These are phyloP conservation scores for Triadica sebifera DNA, from an alignment of 345 rosid species.

Conservation along the genomic window DNA sequence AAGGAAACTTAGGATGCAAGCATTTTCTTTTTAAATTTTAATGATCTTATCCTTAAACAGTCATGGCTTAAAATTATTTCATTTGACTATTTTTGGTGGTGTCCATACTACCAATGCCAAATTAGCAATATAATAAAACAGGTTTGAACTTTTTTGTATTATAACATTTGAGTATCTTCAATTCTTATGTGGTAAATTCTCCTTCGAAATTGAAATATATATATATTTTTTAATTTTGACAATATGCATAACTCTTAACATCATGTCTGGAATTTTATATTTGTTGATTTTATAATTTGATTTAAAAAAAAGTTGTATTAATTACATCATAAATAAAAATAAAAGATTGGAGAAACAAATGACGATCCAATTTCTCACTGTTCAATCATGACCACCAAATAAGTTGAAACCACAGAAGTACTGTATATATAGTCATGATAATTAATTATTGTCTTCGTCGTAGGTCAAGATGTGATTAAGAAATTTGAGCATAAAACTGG, in stretches of 20 bases:
- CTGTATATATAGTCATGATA: neutral
- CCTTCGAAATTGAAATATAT: too few relatives aligned
- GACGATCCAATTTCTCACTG: neutral
- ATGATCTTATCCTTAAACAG: neutral
- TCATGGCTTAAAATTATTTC: neutral
- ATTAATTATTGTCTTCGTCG: neutral
- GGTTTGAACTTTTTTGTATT: too few relatives aligned
- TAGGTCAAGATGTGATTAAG: neutral
- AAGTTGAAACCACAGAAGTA: neutral
- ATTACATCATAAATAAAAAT: too few relatives aligned
- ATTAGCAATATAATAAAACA: too few relatives aligned
- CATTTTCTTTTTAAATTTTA: neutral
- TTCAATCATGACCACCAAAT: neutral
- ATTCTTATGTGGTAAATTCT: too few relatives aligned
- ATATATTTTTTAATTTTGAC: too few relatives aligned
- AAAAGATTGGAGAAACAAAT: neutral
- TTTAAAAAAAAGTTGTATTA: too few relatives aligned
- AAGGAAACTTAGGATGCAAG: neutral
- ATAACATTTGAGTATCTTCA: too few relatives aligned
- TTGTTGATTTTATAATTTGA: too few relatives aligned
- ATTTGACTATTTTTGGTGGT: neutral
- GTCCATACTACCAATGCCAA: too few relatives aligned
- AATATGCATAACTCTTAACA: too few relatives aligned
- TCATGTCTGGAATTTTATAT: too few relatives aligned
- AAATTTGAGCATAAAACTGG: neutral